Evolutionary conservation across 345 rosid genomes (phyloP).

Genomic region (Eutrema japonicum): DNA sequence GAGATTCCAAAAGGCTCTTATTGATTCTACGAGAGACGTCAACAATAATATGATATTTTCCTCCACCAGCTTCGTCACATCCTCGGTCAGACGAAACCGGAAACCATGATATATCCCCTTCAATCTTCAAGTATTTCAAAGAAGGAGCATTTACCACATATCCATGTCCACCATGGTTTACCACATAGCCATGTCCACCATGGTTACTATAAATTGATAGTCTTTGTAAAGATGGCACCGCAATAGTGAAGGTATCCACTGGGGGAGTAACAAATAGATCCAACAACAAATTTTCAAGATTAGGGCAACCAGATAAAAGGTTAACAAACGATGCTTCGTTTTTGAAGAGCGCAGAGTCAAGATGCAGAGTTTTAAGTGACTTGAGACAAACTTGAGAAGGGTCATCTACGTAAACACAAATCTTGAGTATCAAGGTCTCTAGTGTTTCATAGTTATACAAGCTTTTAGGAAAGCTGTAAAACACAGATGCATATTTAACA

Average conservation of each 20-base stretch:
- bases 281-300: constrained; percentile 5
- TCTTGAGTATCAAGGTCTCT: constrained; percentile 6
- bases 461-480: neutral
- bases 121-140: neutral
- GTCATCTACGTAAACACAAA: neutral
- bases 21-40: neutral
- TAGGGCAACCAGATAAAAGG: constrained; percentile 8
- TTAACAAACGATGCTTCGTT: neutral
- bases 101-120: accelerated
- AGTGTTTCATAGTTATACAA: neutral
- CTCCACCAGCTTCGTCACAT: neutral
- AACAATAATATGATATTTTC: neutral
- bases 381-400: neutral
- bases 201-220: neutral
- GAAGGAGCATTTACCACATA: constrained; percentile 10
- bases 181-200: neutral
- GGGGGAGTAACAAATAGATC: neutral
- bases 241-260: neutral
- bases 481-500: neutral
- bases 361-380: constrained; percentile 17
- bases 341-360: neutral
- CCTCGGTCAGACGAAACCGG: neutral
- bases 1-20: neutral
- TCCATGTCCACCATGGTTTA: neutral
- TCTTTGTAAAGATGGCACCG: constrained; percentile 12